Conservation (phyloP, 495 filamentous ascomycete genomes). For the Astrothelium subdiscretum region DNA sequence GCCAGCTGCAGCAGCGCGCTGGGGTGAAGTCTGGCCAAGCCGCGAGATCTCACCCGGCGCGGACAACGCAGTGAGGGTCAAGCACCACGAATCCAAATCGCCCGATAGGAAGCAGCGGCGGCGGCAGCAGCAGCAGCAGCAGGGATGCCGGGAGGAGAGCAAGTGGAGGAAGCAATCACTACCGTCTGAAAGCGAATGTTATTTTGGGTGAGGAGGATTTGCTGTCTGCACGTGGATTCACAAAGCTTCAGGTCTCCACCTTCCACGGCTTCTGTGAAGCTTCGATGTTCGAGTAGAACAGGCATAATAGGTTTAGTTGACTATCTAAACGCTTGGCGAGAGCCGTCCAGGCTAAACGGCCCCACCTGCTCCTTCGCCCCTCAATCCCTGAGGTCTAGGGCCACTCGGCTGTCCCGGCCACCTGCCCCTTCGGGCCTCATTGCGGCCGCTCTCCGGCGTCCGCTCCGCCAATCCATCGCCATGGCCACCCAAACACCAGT, state of each 20-base stretch:
- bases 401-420: neutral
- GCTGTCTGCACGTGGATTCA: neutral
- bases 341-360: neutral
- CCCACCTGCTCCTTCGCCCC: neutral
- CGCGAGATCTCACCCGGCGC: neutral
- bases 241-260: no score
- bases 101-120: no score
- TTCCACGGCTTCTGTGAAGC: neutral
- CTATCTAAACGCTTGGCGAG: neutral
- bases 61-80: neutral
- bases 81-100: neutral
- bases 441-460: slow-evolving; percentile 1
- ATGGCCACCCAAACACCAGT: neutral
- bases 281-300: neutral
- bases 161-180: no score
- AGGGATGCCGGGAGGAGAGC: no score
- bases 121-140: no score
- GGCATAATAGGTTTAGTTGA: neutral
- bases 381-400: neutral
- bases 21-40: neutral
- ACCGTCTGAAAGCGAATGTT: neutral
- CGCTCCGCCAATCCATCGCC: neutral
- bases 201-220: neutral
- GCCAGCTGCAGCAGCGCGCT: neutral
- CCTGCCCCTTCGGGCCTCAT: neutral